Evolutionary conservation across 2,329 filamentous ascomycete species (phyloP).

Genomic region (Aulographum hederae): DNA sequence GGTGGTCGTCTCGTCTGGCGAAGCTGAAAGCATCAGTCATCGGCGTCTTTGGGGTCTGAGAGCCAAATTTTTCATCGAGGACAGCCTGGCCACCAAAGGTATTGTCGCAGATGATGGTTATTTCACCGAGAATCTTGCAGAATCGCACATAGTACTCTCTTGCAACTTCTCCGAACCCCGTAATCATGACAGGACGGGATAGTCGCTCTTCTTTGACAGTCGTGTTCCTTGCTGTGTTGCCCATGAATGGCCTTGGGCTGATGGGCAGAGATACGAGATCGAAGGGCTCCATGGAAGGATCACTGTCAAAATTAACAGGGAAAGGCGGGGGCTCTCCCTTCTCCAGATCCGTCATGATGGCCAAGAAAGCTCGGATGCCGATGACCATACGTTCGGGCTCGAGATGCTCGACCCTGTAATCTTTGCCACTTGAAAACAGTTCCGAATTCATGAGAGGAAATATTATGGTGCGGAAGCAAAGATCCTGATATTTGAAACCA

Average conservation of each 20-base stretch:
- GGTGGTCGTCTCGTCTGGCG: slow-evolving; percentile 60
- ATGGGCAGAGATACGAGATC: slow-evolving; percentile 14
- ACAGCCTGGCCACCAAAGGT: slow-evolving; percentile 93
- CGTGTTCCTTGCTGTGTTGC: slow-evolving; percentile 14
- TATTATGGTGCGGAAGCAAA: slow-evolving; percentile 84
- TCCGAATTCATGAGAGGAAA: slow-evolving; percentile 91
- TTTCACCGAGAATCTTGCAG: slow-evolving; percentile 87
- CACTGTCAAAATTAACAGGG: slow-evolving; percentile 43
- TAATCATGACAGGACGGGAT: slow-evolving; percentile 42
- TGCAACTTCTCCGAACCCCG: slow-evolving; percentile 52
- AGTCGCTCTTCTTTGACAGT: slow-evolving; percentile 42
- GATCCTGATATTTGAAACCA: slow-evolving; percentile 81
- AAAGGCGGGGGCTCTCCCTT: slow-evolving; percentile 74
- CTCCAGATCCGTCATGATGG: slow-evolving; percentile 84
- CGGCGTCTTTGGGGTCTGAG: slow-evolving; percentile 78
- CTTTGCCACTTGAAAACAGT: slow-evolving; percentile 49
- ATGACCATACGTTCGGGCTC: slow-evolving; percentile 97
- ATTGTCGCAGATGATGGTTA: slow-evolving; percentile 91
- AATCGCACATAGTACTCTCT: slow-evolving; percentile 80
- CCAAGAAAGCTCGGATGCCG: slow-evolving; percentile 82
- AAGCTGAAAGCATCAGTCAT: slow-evolving; percentile 92
- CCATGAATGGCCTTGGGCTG: slow-evolving; percentile 15
- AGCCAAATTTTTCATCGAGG: slow-evolving; percentile 84
- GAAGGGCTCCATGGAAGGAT: slow-evolving; percentile 22
- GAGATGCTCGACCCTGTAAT: slow-evolving; percentile 53